phyloP scores from a whole-genome alignment of 768 basidiomycete species.

The Tubosaeta sp. region DNA sequence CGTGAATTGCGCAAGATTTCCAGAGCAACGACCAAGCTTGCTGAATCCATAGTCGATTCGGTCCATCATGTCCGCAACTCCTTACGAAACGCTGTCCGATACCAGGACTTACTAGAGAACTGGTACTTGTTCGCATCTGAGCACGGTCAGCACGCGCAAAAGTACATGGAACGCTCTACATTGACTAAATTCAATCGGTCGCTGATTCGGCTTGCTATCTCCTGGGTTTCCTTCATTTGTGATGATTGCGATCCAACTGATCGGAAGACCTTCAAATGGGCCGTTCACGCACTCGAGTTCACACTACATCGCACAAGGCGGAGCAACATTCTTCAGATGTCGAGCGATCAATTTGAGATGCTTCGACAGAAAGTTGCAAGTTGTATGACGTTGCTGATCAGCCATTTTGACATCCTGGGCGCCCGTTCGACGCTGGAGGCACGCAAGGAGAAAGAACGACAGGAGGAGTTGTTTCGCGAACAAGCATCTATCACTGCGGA shows the following conservation, averaged over 20 bases:
- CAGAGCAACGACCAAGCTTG: conserved; percentile 84
- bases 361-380: conserved; percentile 88
- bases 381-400: conserved; percentile 95
- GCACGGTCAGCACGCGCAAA: conserved; percentile 86
- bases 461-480: conserved; percentile 57
- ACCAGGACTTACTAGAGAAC: conserved; percentile 85
- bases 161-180: conserved; percentile 75
- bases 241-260: conserved; percentile 97
- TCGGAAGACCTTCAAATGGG: conserved; percentile 96
- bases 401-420: conserved; percentile 97
- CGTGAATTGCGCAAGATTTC: conserved; percentile 86
- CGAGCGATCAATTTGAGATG: conserved; percentile 85
- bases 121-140: conserved; percentile 98
- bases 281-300: conserved; percentile 93
- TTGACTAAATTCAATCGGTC: conserved; percentile 75
- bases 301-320: conserved; percentile 83
- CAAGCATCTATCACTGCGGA: conserved; percentile 47
- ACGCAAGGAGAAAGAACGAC: conserved; percentile 82
- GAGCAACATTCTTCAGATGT: conserved; percentile 84
- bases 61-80: conserved; percentile 80
- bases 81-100: conserved; percentile 53
- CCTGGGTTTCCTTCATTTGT: conserved; percentile 98
- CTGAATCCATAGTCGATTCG: conserved; percentile 90
- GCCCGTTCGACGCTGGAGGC: conserved; percentile 87
- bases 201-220: conserved; percentile 86